Evolutionary conservation across 371 early-diverging fungal genomes (phyloP), one percentile per base, ranked within the genome.

Genomic region (Mucor piriformis): DNA sequence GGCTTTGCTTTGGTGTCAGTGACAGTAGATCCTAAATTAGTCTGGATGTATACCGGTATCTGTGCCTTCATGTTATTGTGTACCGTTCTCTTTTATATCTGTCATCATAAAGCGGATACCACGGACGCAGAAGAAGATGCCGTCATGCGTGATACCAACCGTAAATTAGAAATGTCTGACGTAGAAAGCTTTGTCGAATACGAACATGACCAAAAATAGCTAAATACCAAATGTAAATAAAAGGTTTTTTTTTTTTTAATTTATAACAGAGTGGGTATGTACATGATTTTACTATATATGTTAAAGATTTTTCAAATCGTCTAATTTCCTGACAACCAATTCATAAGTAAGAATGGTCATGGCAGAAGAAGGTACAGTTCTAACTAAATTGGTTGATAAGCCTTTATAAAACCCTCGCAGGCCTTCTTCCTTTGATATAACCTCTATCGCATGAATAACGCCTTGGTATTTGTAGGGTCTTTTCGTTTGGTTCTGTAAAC

Each of bases 301-400:
- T 69, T 54, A 59, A 20, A 55, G 16, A 32, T 68, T 59, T 57
- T 78, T 76, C 53, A 66, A 60, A 20, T 67, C 63, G 57, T 76
- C 73, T 54, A 79, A 38, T 58, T 66, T 64, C 50, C 58, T 61
- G 29, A 79, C 76, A 40, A 79, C 57, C 40, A 79, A 50, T 64
- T 96, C 97, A 57, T 93, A 96, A 6, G 94, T 94, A 61, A 92
- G 77, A 50, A 96, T 84, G 1, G 95, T 92, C 64, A 96, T 64
- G 52, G 93, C 93, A 52, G 92, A 86, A 8, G 93, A 87, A 10
- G 97, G 97, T 3, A 97, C 92, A 0, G 94, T 95, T 57, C 96
- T 81, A 34, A 97, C 69, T 37, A 97, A 64, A 67, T 95, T 95
- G 33, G 95, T 92, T 0, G 85, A 71, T 73, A 96, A 79, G 3